Base-by-base conservation (phyloP, 2,329 filamentous ascomycete species). In the Rhexocercosporidium sp. region DNA sequence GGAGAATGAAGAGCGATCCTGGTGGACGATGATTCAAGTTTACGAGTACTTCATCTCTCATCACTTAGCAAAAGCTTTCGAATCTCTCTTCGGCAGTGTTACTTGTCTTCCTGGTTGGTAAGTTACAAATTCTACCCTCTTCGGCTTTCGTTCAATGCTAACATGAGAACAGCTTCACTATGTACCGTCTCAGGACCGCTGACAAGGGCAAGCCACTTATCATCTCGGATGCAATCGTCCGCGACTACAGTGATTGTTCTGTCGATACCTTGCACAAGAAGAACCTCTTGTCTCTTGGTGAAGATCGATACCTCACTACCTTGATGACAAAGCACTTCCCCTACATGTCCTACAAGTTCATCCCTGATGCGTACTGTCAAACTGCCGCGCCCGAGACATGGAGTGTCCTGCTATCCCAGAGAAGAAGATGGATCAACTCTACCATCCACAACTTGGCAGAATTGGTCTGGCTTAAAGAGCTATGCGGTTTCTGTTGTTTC, bases 21-120 rank as follows among this genome's bases (percentile, higher is more conserved):
- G 94, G 94, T 97, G 93, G 93, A 99, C 96, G 14, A 99, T 99
- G 96, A 99, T 99, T 76, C 96, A 99, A 79, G 96, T 99, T 71
- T 99, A 99, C 82, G 96, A 99, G 80, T 99, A 99, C 84, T 99
- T 94, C 80, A 99, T 99, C 77, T 98, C 96, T 34, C 96, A 99
- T 85, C 92, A 99, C 81, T 83, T 99, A 78, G 86, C 96, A 63
- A 99, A 99, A 83, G 93, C 96, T 69, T 99, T 99, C 77, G 96
- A 99, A 79, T 97, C 94, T 68, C 88, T 99, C 68, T 99, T 99
- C 77, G 96, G 94, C 77, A 97, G 93, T 79, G 96, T 99, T 69
- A 99, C 96, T 67, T 99, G 96, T 90, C 90, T 99, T 83, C 96
- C 96, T 71, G 96, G 96, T 87, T 99, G 96, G 95, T 97, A 88